Evolutionary conservation across 2,329 filamentous ascomycete species (phyloP), one percentile per base, ranked within the genome.

Genomic region (Xylaria sp.): DNA sequence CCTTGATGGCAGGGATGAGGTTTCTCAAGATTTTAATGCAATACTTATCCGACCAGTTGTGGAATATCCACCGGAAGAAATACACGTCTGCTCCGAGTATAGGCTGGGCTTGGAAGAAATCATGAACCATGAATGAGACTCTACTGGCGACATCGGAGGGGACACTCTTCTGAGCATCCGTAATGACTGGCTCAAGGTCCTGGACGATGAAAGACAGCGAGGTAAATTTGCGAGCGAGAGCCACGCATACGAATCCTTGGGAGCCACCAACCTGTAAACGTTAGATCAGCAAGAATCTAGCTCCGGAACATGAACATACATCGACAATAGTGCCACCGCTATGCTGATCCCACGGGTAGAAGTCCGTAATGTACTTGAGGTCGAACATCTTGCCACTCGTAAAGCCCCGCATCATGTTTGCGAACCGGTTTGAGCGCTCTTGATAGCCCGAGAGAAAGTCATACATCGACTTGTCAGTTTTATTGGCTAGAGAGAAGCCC

Each of bases 161-260:
- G 6, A 59, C 31, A 1, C 61, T 9, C 26, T 51, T 13, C 17
- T 42, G n/a, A 1, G 67, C 64, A n/a, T 54, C 51, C 11, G 11
- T 11, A 26, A 69, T 63, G 1, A 67, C 59, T 0, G 46, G 40
- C 33, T 64, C 66, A 23, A 87, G 76, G 68, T 88, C 86, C 72
- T 88, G 85, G 20, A 88, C 87, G 13, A 88, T n/a, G 13, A 89
- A 88, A 51, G 79, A 82, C 70, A 88, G 81, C 28, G 83, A 80
- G 46, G 64, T 49, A 48, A 60, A 68, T 10, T 38, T 48, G 13
- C 67, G 64, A 26, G 67, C 69, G 7, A 71, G 31, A 17, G 31
- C 69, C 15, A 71, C 59, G 28, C 57, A 65, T n/a, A 67, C 54
- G 31, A 58, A 33, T 4, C 69, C 69, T 17, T 68, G 65, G 1